phyloP scores from a whole-genome alignment of 2,329 filamentous ascomycete genomes.

The Colletotrichum agaves region DNA sequence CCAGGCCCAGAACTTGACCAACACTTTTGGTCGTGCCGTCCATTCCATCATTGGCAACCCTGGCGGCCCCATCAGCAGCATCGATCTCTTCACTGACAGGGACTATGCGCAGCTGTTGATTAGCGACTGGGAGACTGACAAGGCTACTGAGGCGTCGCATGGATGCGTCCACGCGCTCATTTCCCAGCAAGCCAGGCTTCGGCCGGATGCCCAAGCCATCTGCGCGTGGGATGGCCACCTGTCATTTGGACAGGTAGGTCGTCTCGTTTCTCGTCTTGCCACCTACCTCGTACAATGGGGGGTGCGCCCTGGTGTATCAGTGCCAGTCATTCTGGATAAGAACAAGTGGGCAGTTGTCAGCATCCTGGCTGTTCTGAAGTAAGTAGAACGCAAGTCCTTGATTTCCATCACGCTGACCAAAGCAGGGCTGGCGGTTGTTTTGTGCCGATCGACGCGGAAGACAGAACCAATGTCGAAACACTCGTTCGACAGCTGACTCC shows the following conservation, averaged over 20 bases:
- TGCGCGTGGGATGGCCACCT: conserved; percentile 58
- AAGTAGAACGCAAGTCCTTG: conserved; percentile 53
- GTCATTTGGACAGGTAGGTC: conserved; percentile 53
- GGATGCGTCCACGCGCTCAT: conserved; percentile 59
- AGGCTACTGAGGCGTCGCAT: conserved; percentile 51
- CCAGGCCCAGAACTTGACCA: conserved; percentile 60
- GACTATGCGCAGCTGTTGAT: conserved; percentile 65
- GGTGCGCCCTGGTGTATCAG: conserved; percentile 62
- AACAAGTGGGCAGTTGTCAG: conserved; percentile 74
- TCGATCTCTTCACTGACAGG: conserved; percentile 65
- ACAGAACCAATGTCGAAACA: conserved; percentile 53
- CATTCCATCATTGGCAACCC: conserved; percentile 56
- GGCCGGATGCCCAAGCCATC: conserved; percentile 53
- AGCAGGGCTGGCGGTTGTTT: conserved; percentile 59
- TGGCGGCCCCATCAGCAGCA: conserved; percentile 53
- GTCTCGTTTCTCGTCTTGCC: conserved; percentile 51
- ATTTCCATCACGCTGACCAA: conserved; percentile 40
- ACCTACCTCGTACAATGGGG: conserved; percentile 62
- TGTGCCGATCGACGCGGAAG: conserved; percentile 59
- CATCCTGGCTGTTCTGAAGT: conserved; percentile 75
- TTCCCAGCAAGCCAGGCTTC: conserved; percentile 50
- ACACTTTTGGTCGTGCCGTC: conserved; percentile 64
- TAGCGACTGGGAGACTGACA: conserved; percentile 59
- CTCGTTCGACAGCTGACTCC: conserved; percentile 57
- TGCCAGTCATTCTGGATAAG: conserved; percentile 77